A percentile compares a stretch with the other conserved stretches of the same genome.
phyloP scores from a whole-genome alignment of 2,329 filamentous ascomycete species.

The Aspergillus cejpii region DNA sequence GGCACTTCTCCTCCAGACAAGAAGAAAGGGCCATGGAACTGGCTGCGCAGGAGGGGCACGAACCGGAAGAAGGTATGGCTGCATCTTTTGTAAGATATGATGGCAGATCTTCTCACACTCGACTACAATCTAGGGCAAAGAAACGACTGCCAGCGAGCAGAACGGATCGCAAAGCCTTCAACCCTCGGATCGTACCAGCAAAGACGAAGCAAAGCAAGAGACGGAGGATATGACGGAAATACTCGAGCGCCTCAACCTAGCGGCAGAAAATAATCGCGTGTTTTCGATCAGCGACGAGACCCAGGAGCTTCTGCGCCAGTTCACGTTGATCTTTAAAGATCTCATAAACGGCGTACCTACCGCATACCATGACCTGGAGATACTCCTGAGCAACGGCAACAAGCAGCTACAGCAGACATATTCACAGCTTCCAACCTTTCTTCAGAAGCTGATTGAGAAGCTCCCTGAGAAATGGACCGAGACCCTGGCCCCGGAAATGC shows the following conservation, averaged over 20 bases:
- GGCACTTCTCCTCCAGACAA: conserved; percentile 16
- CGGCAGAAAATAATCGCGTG: conserved; percentile 75
- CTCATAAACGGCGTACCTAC: conserved; percentile 88
- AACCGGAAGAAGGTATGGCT: conserved; percentile 26
- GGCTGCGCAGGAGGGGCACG: conserved; percentile 36
- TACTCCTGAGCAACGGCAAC: conserved; percentile 57
- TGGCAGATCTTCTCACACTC: background rate
- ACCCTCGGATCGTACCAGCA: conserved; percentile 15
- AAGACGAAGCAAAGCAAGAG: conserved; percentile 52
- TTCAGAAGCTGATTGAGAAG: conserved; percentile 80
- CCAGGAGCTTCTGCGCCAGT: conserved; percentile 70
- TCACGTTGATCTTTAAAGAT: conserved; percentile 87
- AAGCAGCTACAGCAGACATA: conserved; percentile 59
- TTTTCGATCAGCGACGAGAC: conserved; percentile 81
- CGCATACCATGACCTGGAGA: conserved; percentile 82
- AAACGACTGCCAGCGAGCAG: conserved; percentile 1
- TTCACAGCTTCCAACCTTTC: conserved; percentile 62
- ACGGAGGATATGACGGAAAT: conserved; percentile 68
- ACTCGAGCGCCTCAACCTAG: conserved; percentile 76
- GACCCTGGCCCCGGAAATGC: conserved; percentile 69
- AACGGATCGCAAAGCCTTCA: conserved; percentile 5
- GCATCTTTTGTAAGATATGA: background rate
- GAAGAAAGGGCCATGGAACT: conserved; percentile 35
- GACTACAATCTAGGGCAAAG: conserved; percentile 7
- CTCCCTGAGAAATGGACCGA: conserved; percentile 75